Conservation (phyloP, 768 basidiomycete species). For the Pleurotus salmoneostramineus region DNA sequence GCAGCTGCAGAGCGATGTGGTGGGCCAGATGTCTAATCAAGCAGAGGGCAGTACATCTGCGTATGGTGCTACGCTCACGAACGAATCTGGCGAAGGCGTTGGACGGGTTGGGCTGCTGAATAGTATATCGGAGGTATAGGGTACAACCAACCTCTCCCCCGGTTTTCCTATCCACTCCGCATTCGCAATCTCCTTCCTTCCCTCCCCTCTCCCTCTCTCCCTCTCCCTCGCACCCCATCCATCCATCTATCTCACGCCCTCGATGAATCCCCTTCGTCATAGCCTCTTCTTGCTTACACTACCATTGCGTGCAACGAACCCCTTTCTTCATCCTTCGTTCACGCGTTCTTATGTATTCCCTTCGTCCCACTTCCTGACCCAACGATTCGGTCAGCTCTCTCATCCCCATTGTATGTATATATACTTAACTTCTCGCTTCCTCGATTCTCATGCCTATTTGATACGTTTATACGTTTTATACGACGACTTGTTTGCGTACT, state of each 20-base stretch:
- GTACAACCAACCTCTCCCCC: neutral
- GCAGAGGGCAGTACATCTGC: conserved; percentile 19
- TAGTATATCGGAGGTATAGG: conserved; percentile 41
- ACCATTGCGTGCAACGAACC: no score
- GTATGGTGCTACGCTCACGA: conserved; percentile 22
- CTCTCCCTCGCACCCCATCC: neutral
- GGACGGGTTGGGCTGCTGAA: conserved; percentile 51
- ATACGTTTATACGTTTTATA: no score
- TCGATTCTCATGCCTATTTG: no score
- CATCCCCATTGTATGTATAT: no score
- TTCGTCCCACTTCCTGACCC: no score
- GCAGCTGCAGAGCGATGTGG: conserved; percentile 78
- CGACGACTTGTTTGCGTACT: no score
- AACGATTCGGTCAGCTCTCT: no score
- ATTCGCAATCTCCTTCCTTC: neutral
- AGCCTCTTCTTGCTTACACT: neutral
- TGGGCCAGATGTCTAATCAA: conserved; percentile 39
- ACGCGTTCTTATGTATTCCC: neutral
- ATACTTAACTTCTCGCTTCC: no score
- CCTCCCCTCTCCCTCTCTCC: neutral
- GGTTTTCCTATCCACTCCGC: neutral
- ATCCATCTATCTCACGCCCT: no score
- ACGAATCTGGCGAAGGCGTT: conserved; percentile 36
- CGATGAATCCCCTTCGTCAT: no score
- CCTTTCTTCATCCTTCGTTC: neutral